phyloP scores from a whole-genome alignment of 306 rosid species.

The Medicago ruthenica region DNA sequence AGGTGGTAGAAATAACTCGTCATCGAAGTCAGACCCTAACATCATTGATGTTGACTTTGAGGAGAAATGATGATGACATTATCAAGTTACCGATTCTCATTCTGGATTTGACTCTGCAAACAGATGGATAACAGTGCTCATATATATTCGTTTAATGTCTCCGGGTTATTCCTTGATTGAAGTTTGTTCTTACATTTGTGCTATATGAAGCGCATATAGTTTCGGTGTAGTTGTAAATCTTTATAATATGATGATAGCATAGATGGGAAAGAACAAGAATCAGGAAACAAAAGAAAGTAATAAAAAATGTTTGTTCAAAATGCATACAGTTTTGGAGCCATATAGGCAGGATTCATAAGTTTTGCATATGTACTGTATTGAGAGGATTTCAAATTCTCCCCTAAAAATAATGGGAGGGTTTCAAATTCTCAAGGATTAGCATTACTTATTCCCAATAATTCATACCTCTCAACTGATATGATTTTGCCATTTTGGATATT shows the following conservation, averaged over 20 bases:
- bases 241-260: slow-evolving; percentile 17
- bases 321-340: slow-evolving; percentile 17
- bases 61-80: slow-evolving; percentile 72
- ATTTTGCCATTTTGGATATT: background rate
- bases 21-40: slow-evolving; percentile 73
- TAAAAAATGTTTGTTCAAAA: background rate
- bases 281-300: background rate
- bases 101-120: slow-evolving; percentile 24
- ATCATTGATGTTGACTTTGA: slow-evolving; percentile 94
- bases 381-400: background rate
- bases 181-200: slow-evolving; percentile 29
- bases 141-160: background rate
- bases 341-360: background rate
- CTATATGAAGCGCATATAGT: slow-evolving; percentile 33
- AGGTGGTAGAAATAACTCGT: slow-evolving; percentile 50
- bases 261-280: slow-evolving; percentile 10
- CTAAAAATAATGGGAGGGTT: background rate
- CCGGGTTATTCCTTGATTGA: background rate
- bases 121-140: slow-evolving; percentile 19
- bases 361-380: background rate
- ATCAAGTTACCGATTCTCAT: background rate
- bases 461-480: background rate
- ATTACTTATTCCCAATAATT: background rate
- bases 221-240: slow-evolving; percentile 40
- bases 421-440: background rate